Evolutionary conservation across 176 grass and related monocot species (phyloP), one percentile per base, ranked within the genome.

Genomic region (Oryza australiensis): DNA sequence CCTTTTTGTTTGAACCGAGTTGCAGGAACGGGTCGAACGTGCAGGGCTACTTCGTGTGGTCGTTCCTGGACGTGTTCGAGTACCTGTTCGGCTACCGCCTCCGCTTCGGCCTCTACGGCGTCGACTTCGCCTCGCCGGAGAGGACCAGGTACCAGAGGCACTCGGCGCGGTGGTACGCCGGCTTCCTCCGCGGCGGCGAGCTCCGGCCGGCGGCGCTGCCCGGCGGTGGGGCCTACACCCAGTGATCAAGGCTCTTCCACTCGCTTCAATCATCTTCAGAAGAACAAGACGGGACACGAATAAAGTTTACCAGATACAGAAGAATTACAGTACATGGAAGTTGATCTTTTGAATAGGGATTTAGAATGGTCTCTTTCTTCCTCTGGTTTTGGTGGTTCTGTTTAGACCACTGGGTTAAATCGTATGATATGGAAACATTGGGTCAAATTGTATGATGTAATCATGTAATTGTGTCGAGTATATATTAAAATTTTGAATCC

Each of bases 21-120:
- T 66, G n/a, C 89, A 98, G 92, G 91, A 91, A 98, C 0, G 93
- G 96, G 24, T 92, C 90, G 27, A 89, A 98, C 32, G 80, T 87
- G 72, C 89, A 82, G 51, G 96, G 93, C 38, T 98, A 98, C 74
- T 95, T 98, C n/a, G 80, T 91, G 12, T 98, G 96, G 96, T 98
- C 96, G 15, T 90, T 93, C 66, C 24, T 98, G 30, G 95, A 98
- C 75, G 84, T 91, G 46, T 98, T 95, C 64, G 93, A 95, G 82
- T 84, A 84, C 45, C 22, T 82, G 14, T 75, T 65, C 13, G 85
- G 90, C 71, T 95, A 93, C 80, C 75, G 55, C 12, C 1, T 80
- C 28, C 66, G 76, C 12, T 98, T 87, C 20, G 96, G 96, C 24
- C 32, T 98, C 49, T 70, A 81, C 30, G 80, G 89, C 5, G 90